A percentile compares a stretch with the other conserved stretches of the same genome.
Evolutionary conservation across 2,329 filamentous ascomycete genomes (phyloP).

Genomic region (Ceratocystis ficicola): DNA sequence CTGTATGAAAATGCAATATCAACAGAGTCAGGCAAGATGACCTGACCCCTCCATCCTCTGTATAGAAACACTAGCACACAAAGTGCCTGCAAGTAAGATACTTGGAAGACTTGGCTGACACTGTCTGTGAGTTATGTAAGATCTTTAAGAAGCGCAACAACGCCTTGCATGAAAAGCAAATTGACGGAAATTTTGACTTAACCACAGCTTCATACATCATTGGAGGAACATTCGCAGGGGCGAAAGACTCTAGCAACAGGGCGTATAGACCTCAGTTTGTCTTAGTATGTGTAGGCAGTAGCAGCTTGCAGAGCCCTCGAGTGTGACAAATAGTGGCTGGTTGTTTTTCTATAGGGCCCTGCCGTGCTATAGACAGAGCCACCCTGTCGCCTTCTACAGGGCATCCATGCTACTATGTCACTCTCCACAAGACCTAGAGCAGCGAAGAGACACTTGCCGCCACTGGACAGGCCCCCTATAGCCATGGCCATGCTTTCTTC

Average conservation of each 20-base stretch:
- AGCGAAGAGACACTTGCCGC: neutral
- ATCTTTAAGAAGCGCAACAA: slow-evolving; percentile 5
- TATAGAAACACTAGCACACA: neutral
- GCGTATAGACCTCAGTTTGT: neutral
- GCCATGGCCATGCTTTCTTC: neutral
- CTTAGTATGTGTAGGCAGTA: neutral
- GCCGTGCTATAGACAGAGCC: neutral
- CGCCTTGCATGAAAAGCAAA: slow-evolving; percentile 11
- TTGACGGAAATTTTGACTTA: neutral
- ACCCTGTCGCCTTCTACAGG: neutral
- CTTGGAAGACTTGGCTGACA: slow-evolving; percentile 11
- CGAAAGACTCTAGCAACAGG: too few relatives aligned
- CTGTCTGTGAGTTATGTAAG: slow-evolving; percentile 1
- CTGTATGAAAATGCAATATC: too few relatives aligned
- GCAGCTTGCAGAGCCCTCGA: neutral
- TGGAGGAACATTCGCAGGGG: too few relatives aligned
- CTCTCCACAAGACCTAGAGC: neutral
- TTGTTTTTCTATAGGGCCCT: neutral
- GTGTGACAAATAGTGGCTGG: neutral
- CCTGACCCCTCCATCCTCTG: too few relatives aligned
- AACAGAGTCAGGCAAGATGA: too few relatives aligned
- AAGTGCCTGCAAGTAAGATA: neutral
- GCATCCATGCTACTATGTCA: neutral
- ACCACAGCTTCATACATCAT: too few relatives aligned
- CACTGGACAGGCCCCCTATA: neutral